These are phyloP conservation scores for Globisporangium canariense DNA, from an alignment of 352 stramenopile species.

Conservation along the genomic window DNA sequence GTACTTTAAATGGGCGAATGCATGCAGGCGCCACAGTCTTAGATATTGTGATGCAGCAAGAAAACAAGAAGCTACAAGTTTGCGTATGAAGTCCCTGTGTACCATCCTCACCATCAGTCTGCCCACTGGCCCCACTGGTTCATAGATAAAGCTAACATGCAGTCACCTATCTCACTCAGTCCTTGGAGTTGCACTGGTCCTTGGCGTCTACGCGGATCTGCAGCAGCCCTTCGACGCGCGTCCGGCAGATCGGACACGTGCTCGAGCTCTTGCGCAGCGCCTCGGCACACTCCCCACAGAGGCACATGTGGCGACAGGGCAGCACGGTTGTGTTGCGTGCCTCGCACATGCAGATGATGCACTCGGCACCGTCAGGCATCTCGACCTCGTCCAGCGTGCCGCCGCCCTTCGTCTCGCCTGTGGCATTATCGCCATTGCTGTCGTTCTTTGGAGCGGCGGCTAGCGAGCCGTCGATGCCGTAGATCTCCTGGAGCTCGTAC, in stretches of 20 bases:
- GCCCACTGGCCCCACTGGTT: not conserved
- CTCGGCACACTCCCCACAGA: conserved; percentile 80
- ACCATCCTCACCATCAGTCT: not conserved
- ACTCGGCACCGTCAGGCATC: conserved; percentile 76
- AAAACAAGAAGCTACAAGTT: conserved; percentile 2
- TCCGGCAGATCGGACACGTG: conserved; percentile 82
- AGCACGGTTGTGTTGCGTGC: conserved; percentile 79
- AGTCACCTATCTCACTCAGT: conserved; percentile 2
- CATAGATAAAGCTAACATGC: not conserved
- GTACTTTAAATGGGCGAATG: conserved; percentile 4
- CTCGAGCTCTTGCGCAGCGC: conserved; percentile 62
- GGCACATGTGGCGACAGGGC: conserved; percentile 85
- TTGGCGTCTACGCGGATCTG: conserved; percentile 70
- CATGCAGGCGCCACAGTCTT: conserved; percentile 2
- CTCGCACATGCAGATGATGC: conserved; percentile 86
- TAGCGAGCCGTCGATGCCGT: conserved; percentile 76
- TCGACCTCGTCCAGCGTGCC: conserved; percentile 40
- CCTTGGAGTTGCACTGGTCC: conserved; percentile 24
- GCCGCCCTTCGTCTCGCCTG: conserved; percentile 13
- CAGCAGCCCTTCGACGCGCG: conserved; percentile 67
- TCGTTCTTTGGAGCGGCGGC: conserved; percentile 41
- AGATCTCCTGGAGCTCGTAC: conserved; percentile 88
- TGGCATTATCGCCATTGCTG: conserved; percentile 8
- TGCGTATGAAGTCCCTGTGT: not conserved
- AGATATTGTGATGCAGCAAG: conserved; percentile 13